Percentiles rank a stretch among this genome's conserved stretches.
phyloP scores from a whole-genome alignment of 805 yeast species.

The Kurtzmaniella cleridarum region DNA sequence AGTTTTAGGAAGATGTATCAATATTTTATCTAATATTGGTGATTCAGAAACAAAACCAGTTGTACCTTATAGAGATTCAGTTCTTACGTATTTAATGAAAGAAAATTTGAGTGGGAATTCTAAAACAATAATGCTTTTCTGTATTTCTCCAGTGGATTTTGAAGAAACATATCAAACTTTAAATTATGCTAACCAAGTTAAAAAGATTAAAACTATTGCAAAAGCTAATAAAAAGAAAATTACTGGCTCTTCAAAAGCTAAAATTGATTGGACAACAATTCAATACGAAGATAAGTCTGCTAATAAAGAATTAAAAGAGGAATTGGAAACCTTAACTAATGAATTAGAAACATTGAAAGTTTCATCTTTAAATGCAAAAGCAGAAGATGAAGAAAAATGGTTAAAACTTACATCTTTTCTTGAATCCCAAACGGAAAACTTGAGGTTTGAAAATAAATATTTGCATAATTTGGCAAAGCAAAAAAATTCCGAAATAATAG shows the following conservation, averaged over 20 bases:
- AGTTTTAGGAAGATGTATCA: constrained; percentile 67
- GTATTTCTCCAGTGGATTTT: constrained; percentile 73
- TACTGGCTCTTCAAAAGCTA: constrained; percentile 13
- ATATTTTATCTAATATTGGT: constrained; percentile 40
- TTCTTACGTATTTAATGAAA: constrained; percentile 67
- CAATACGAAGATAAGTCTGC: constrained; percentile 16
- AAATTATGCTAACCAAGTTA: constrained; percentile 74
- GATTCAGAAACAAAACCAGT: constrained; percentile 21
- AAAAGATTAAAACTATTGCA: constrained; percentile 61
- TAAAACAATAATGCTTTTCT: constrained; percentile 85
- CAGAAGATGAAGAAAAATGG: constrained; percentile 11
- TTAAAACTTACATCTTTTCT: constrained; percentile 24
- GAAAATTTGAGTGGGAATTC: constrained; percentile 81
- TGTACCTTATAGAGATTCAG: constrained; percentile 72
- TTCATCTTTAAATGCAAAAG: constrained; percentile 2
- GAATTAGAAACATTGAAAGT: constrained; percentile 14
- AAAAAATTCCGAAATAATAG: constrained; percentile 15
- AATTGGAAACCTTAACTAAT: constrained; percentile 25
- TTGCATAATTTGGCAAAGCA: constrained; percentile 17
- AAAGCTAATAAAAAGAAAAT: constrained; percentile 29
- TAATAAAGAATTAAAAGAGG: constrained; percentile 25
- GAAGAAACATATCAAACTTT: constrained; percentile 75
- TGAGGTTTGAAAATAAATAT: constrained; percentile 31
- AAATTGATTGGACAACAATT: constrained; percentile 25
- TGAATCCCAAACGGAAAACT: constrained; percentile 24